phyloP scores from a whole-genome alignment of 768 basidiomycete genomes.

The Cystobasidium ongulense region DNA sequence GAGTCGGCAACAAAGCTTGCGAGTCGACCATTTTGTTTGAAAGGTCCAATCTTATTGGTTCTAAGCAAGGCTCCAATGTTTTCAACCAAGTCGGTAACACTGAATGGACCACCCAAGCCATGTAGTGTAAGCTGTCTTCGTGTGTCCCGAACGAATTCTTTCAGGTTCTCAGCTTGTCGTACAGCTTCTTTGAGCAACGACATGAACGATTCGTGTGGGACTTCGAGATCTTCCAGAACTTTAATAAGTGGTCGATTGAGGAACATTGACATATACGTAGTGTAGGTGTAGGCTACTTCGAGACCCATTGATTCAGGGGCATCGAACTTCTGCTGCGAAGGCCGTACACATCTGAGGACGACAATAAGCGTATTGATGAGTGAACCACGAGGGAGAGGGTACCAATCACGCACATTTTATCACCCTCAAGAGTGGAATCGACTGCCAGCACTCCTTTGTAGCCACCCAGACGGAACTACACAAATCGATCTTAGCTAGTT shows the following conservation, averaged over 20 bases:
- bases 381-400: background rate
- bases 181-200: constrained; percentile 58
- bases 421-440: constrained; percentile 52
- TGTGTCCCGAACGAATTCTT: constrained; percentile 48
- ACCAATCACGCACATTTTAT: constrained; percentile 47
- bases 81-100: constrained; percentile 53
- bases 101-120: constrained; percentile 50
- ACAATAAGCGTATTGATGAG: background rate
- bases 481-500: constrained; percentile 44
- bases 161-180: constrained; percentile 55
- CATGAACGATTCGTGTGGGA: constrained; percentile 55
- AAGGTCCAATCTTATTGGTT: constrained; percentile 46
- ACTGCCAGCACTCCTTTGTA: constrained; percentile 73
- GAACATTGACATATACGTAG: constrained; percentile 68
- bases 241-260: constrained; percentile 57
- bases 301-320: constrained; percentile 25
- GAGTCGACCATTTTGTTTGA: constrained; percentile 50
- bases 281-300: constrained; percentile 23
- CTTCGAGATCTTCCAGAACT: constrained; percentile 59
- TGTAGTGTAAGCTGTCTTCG: constrained; percentile 49
- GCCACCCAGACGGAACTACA: constrained; percentile 73
- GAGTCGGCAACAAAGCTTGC: constrained; percentile 37
- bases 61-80: constrained; percentile 53
- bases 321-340: constrained; percentile 32
- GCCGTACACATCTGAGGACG: constrained; percentile 19